These are phyloP conservation scores for Hortaea sp. DNA, from an alignment of 2,329 filamentous ascomycete species.

Conservation along the genomic window DNA sequence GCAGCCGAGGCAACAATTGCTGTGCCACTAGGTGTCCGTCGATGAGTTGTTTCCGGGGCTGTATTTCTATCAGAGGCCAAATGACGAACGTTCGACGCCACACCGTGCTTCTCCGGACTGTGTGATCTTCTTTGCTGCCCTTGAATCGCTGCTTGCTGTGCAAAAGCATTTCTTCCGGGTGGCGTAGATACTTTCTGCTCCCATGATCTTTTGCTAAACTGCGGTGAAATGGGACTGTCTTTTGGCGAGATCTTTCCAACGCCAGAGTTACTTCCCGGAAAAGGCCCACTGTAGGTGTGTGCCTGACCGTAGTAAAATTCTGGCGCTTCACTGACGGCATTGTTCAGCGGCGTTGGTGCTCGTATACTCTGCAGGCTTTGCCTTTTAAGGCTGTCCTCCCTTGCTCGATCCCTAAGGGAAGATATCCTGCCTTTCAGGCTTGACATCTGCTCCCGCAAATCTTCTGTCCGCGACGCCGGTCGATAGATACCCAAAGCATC, in stretches of 20 bases:
- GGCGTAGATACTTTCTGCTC: conserved; percentile 3
- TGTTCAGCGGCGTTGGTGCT: conserved; percentile 63
- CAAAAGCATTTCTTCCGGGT: conserved; percentile 19
- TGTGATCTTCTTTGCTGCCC: background rate
- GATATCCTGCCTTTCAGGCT: conserved; percentile 80
- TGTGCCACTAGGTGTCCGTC: conserved; percentile 17
- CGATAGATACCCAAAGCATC: conserved; percentile 42
- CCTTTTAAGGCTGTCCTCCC: conserved; percentile 67
- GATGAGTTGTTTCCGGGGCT: conserved; percentile 7
- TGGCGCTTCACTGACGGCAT: conserved; percentile 37
- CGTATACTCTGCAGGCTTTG: conserved; percentile 67
- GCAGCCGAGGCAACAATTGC: conserved; percentile 14
- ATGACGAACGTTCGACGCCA: background rate
- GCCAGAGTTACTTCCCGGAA: conserved; percentile 12
- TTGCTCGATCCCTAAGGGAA: conserved; percentile 64
- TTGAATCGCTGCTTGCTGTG: conserved; percentile 9
- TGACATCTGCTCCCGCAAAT: conserved; percentile 74
- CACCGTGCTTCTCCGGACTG: background rate
- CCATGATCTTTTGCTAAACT: conserved; percentile 4
- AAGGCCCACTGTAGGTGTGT: conserved; percentile 10
- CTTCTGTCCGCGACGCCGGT: conserved; percentile 61
- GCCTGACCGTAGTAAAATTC: conserved; percentile 20
- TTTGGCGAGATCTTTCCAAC: conserved; percentile 12
- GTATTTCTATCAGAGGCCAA: background rate
- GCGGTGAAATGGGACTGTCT: conserved; percentile 5